Evolutionary conservation across 2,329 filamentous ascomycete species (phyloP), one percentile per base, ranked within the genome.

Genomic region (Alternaria solani): DNA sequence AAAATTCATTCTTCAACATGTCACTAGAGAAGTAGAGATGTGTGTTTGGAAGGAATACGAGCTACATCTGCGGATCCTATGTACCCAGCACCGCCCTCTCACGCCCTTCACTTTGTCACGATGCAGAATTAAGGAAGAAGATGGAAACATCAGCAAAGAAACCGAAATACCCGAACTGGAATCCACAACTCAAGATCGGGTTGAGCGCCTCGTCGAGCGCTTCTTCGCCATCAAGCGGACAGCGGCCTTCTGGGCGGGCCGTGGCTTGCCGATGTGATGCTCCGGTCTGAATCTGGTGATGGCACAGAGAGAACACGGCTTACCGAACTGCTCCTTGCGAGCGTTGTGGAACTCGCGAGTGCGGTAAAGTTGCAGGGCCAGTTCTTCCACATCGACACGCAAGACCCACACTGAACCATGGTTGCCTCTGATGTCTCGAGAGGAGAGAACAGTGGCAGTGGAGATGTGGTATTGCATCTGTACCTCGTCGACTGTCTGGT

Each of bases 331-430:
- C 49, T 69, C 64, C 11, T 57, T 51, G 23, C 65, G 67, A 9
- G 65, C 69, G 32, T 59, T 61, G 57, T 76, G 74, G 46, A 74
- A 76, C 30, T 62, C 66, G 18, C 70, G 64, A 7, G 73, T 75
- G 54, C 67, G 68, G 58, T 76, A 76, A 11, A 75, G 63, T 16
- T 64, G 65, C 44, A 73, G 46, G 4, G 72, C 73, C 26, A 76
- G 57, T 9, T 68, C 69, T 32, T 76, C 74, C 18, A 76, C 71
- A 36, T 76, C 72, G 49, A 69, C 59, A 20, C 73, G 70, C 4
- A 75, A 65, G 20, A 72, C 53, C 74, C 73, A 76, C 38, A 58
- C 51, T 12, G 63, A 66, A 34, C 58, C 28, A 7, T 55, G 59
- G 26, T 42, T 55, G 14, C 67, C 60, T 49, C 73, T 63, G 44